Evolutionary conservation across 768 basidiomycete genomes (phyloP), one percentile per base, ranked within the genome.

Genomic region (Scleroderma citrinum): DNA sequence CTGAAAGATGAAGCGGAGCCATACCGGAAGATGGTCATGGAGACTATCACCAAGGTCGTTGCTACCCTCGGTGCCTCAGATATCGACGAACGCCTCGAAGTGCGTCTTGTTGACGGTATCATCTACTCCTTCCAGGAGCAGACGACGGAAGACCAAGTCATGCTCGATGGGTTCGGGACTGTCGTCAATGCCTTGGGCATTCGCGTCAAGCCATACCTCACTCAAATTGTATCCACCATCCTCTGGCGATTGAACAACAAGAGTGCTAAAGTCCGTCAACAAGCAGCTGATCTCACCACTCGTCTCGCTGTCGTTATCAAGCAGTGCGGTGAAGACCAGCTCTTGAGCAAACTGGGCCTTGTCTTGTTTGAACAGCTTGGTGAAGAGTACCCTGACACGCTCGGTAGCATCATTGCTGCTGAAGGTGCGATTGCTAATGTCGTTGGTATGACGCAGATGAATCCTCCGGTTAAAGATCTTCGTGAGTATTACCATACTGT

Each of bases 391-490:
- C 96, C 96, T 14, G 96, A 99, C 67, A 98, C 96, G 1, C 80
- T 99, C 30, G 96, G 96, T 65, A 97, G 95, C 73, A 95, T 99
- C 69, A 99, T 98, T 67, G 94, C 95, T 42, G 96, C 96, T 38
- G 92, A 93, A 61, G 95, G 92, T 55, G 96, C 96, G 42, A 98
- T 99, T 60, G 96, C 96, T 56, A 98, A 98, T 59, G 96, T 98
- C 44, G 96, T 99, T 54, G 96, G 96, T 70, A 99, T 98, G 96
- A 96, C 96, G 10, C 92, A 97, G 67, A 99, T 99, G 96, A 97
- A 96, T 66, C 96, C 96, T 13, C 96, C 96, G 0, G 94, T 99
- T 23, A 99, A 99, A 69, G 96, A 99, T 78, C 83, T 99, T 50
- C 66, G 94, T 96, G 68, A 81, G 94, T 85, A 11, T 46, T 51